These are phyloP conservation scores for Cordyceps fumosorosea DNA, from an alignment of 2,329 filamentous ascomycete species.

Conservation along the genomic window DNA sequence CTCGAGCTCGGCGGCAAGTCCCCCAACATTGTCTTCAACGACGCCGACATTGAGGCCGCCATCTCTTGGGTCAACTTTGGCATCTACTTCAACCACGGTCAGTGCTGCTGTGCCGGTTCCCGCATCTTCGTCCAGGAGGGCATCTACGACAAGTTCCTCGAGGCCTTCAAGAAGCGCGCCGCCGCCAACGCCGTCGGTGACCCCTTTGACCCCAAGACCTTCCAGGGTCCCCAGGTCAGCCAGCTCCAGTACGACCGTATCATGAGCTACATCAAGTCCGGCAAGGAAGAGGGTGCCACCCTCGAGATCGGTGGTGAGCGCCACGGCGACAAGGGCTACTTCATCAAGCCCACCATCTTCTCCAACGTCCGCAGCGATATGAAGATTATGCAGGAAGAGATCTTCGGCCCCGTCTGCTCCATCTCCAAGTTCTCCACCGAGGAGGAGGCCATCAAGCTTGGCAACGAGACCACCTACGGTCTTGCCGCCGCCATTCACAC, in stretches of 20 bases:
- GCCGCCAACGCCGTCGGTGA: slow-evolving; percentile 67
- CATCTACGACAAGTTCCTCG: slow-evolving; percentile 77
- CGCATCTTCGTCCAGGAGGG: slow-evolving; percentile 75
- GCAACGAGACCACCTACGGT: slow-evolving; percentile 69
- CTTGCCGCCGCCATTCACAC: slow-evolving; percentile 76
- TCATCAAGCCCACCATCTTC: slow-evolving; percentile 84
- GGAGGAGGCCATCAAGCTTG: slow-evolving; percentile 65
- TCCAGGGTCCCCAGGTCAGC: slow-evolving; percentile 78
- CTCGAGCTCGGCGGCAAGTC: slow-evolving; percentile 71
- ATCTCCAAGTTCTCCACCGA: slow-evolving; percentile 76
- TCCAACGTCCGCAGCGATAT: slow-evolving; percentile 69
- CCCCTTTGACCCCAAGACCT: slow-evolving; percentile 67
- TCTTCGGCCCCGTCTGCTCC: slow-evolving; percentile 77
- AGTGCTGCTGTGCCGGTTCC: slow-evolving; percentile 64
- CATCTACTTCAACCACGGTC: slow-evolving; percentile 55
- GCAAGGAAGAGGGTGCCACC: slow-evolving; percentile 46
- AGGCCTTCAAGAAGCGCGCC: slow-evolving; percentile 67
- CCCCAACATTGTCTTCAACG: slow-evolving; percentile 68
- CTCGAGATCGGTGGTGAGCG: slow-evolving; percentile 43
- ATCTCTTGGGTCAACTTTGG: slow-evolving; percentile 67
- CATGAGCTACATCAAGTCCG: slow-evolving; percentile 67
- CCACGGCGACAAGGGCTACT: slow-evolving; percentile 70
- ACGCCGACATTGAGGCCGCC: slow-evolving; percentile 65
- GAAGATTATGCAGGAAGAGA: slow-evolving; percentile 84
- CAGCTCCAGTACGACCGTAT: slow-evolving; percentile 77